Evolutionary conservation across 2,329 filamentous ascomycete species (phyloP), one percentile per base, ranked within the genome.

Genomic region (Colletotrichum salicis): DNA sequence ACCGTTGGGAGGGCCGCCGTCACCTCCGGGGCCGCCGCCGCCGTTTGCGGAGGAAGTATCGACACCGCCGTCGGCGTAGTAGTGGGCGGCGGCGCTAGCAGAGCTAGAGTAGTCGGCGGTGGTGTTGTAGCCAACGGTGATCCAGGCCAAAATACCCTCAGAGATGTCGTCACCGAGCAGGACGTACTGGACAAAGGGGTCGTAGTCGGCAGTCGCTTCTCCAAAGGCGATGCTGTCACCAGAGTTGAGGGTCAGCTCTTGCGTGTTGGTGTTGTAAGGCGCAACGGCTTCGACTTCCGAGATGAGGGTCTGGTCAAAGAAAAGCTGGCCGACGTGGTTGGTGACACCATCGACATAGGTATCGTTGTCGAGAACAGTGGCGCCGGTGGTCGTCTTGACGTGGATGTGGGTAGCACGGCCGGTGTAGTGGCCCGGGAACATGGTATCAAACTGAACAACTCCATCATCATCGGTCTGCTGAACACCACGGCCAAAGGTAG

Each of bases 121-220:
- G 31, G 77, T 76, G 74, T 88, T 56, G 89, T 41, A 41, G 15
- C 55, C 85, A 31, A 86, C 75, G 0, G 80, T 79, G 68, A 86
- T 84, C 85, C 85, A 87, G 15, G 78, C 84, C 62, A 87, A 78
- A 27, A 87, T 70, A 48, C 85, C 85, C 61, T 86, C 84, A 0
- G 75, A 71, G 7, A 85, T 74, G 31, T 79, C 77, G 31, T 88
- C 84, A 3, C 87, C 86, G 6, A 90, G 81, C 13, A 85, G 80
- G 11, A 86, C 83, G 71, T 88, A 88, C 75, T 89, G 82, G 63
- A 88, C 79, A 74, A 88, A 81, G 0, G 87, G 87, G 74, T 87
- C 86, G 15, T 24, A 48, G 22, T 7, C 29, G 13, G 84, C 84
- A 48, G 41, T 48, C 71, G 85, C 82, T 75, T 82, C 77, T 11